These are phyloP conservation scores for Trichoderma parareesei DNA, from an alignment of 495 filamentous ascomycete genomes.

Conservation along the genomic window DNA sequence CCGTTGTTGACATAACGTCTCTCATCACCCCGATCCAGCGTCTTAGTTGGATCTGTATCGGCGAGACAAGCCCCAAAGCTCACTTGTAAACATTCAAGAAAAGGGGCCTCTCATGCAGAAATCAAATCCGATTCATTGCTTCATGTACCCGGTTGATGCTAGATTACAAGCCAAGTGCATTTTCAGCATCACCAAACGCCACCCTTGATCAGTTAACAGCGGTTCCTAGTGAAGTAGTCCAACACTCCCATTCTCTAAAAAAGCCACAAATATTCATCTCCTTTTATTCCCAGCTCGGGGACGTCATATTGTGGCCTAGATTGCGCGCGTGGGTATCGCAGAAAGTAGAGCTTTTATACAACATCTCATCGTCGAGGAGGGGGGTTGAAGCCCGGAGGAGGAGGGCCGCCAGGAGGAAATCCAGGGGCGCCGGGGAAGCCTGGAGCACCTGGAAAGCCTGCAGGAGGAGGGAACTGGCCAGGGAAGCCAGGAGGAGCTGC, in stretches of 20 bases:
- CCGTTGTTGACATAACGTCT: too few relatives aligned
- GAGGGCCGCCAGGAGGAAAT: constrained; percentile 48
- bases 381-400: constrained; percentile 60
- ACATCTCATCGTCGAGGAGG: constrained; percentile 50
- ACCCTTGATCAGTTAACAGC: constrained; percentile 5
- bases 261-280: not conserved
- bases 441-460: constrained; percentile 44
- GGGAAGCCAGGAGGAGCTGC: constrained; percentile 55
- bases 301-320: not conserved
- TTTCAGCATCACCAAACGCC: constrained; percentile 10
- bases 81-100: too few relatives aligned
- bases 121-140: not conserved
- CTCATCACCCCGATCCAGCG: too few relatives aligned
- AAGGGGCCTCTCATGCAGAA: not conserved
- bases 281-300: not conserved
- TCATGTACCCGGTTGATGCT: constrained; percentile 8
- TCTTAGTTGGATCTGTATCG: too few relatives aligned
- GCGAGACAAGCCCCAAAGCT: not conserved
- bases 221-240: constrained; percentile 3
- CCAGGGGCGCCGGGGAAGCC: constrained; percentile 38
- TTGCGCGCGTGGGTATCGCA: constrained; percentile 3
- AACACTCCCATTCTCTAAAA: constrained; percentile 9
- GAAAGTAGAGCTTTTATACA: constrained; percentile 10
- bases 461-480: constrained; percentile 39
- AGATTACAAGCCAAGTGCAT: constrained; percentile 8